Evolutionary conservation across 805 yeast genomes (phyloP).

Genomic region (Pichia ethanolica): DNA sequence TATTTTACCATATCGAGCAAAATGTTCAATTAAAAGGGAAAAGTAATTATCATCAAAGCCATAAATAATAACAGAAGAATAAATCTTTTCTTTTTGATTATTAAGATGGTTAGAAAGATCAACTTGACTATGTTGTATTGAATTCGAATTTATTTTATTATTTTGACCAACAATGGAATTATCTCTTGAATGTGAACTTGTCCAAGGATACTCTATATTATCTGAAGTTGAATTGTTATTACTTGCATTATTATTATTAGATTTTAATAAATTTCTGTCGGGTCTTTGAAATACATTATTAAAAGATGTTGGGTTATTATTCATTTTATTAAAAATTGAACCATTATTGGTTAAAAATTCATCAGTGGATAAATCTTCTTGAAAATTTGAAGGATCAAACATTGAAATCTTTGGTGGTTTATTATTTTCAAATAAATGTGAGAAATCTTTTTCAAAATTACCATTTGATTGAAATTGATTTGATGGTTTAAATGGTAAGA

Average conservation of each 20-base stretch:
- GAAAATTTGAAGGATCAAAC: constrained; percentile 38
- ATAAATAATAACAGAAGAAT: constrained; percentile 71
- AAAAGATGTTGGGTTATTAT: constrained; percentile 34
- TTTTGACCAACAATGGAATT: not conserved
- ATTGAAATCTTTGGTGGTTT: constrained; percentile 46
- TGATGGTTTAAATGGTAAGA: constrained; percentile 19
- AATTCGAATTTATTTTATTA: not conserved
- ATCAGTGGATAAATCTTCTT: constrained; percentile 29
- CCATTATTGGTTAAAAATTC: constrained; percentile 22
- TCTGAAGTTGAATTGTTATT: constrained; percentile 19
- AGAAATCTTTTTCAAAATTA: constrained; percentile 14
- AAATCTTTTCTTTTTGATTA: constrained; percentile 22
- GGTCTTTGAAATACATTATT: constrained; percentile 38
- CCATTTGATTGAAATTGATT: constrained; percentile 16
- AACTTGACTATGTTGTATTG: not conserved
- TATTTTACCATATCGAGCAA: constrained; percentile 11
- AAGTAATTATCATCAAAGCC: constrained; percentile 83
- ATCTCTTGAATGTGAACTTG: not conserved
- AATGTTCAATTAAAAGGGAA: constrained; percentile 46
- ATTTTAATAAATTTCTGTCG: constrained; percentile 11
- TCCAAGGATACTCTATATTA: constrained; percentile 8
- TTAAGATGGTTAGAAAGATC: not conserved
- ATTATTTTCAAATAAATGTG: constrained; percentile 20
- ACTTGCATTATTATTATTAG: not conserved
- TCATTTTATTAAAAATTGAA: constrained; percentile 30